Conservation (phyloP, 1,284 basidiomycete genomes). For the Taiwanofungus camphoratus region DNA sequence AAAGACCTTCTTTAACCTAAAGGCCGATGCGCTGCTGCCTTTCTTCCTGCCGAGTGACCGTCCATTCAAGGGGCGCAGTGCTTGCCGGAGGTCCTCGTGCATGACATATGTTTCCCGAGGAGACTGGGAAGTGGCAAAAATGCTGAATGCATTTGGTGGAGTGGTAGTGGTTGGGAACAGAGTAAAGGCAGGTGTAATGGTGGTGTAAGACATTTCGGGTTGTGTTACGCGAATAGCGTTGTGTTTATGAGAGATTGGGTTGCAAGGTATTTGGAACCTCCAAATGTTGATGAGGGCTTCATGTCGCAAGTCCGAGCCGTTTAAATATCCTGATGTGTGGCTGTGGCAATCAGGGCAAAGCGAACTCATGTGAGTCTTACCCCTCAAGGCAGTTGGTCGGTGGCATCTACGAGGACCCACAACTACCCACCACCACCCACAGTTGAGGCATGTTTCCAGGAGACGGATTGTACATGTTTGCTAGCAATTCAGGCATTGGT, state of each 20-base stretch:
- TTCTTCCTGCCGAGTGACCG: slow-evolving; percentile 3
- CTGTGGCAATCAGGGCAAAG: not conserved
- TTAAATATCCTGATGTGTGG: not conserved
- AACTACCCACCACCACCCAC: not conserved
- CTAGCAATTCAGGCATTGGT: not conserved
- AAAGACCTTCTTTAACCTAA: slow-evolving; percentile 14
- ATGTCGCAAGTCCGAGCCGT: not conserved
- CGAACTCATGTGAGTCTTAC: not conserved
- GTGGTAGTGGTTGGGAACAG: slow-evolving; percentile 13
- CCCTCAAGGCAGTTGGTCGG: not conserved
- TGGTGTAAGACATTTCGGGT: slow-evolving; percentile 9
- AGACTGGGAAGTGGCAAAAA: slow-evolving; percentile 17
- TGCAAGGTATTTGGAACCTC: no score
- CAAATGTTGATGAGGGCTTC: not conserved
- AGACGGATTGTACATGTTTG: not conserved
- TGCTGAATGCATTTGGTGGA: slow-evolving; percentile 15
- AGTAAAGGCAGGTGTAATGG: slow-evolving; percentile 6
- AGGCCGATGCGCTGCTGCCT: slow-evolving; percentile 11
- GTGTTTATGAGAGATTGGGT: not conserved
- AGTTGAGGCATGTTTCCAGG: not conserved
- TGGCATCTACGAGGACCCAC: not conserved
- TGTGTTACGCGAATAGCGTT: not conserved
- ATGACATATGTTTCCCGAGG: slow-evolving; percentile 20
- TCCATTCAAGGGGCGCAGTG: slow-evolving; percentile 7
- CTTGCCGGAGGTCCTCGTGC: slow-evolving; percentile 15